A percentile compares a stretch with the other conserved stretches of the same genome.
Evolutionary conservation across 352 stramenopile species (phyloP).

Genomic region (Phytophthora citrophthora): DNA sequence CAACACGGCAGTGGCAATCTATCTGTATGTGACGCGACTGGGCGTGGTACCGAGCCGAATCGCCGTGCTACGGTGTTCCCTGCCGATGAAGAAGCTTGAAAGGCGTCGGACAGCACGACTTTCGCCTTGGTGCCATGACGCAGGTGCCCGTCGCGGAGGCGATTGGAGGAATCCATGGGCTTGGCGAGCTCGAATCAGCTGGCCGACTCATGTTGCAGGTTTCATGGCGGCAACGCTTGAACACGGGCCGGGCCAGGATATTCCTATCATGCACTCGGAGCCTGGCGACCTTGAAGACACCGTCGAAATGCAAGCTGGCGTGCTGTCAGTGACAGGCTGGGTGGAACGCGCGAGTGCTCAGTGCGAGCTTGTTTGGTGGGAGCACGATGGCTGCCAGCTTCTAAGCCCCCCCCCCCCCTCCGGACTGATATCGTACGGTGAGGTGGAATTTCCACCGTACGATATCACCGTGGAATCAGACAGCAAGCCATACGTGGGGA

Average conservation of each 20-base stretch:
- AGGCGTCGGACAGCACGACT: no score
- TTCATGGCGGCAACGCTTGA: conserved; percentile 10
- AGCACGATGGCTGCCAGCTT: background rate
- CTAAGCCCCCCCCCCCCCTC: no score
- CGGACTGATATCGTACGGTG: background rate
- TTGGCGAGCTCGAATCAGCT: conserved; percentile 8
- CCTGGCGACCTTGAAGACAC: conserved; percentile 20
- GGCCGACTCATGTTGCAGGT: conserved; percentile 1
- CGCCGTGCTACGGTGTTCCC: background rate
- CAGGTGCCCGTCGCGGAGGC: background rate
- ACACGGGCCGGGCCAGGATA: conserved; percentile 19
- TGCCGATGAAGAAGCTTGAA: no score
- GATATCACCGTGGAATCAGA: conserved; percentile 1
- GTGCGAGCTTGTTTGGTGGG: background rate
- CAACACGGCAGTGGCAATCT: conserved; percentile 20
- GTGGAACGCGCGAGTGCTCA: no score
- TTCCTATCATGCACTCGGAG: conserved; percentile 8
- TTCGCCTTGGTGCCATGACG: conserved; percentile 4
- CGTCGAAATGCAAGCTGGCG: conserved; percentile 24
- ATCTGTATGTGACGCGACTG: conserved; percentile 26
- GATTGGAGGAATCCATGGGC: conserved; percentile 21
- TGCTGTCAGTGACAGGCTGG: conserved; percentile 12
- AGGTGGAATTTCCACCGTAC: no score
- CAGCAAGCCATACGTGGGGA: background rate
- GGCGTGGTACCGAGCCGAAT: conserved; percentile 4